Evolutionary conservation across 2,329 filamentous ascomycete genomes (phyloP).

Genomic region (Sphaerulina populicola): DNA sequence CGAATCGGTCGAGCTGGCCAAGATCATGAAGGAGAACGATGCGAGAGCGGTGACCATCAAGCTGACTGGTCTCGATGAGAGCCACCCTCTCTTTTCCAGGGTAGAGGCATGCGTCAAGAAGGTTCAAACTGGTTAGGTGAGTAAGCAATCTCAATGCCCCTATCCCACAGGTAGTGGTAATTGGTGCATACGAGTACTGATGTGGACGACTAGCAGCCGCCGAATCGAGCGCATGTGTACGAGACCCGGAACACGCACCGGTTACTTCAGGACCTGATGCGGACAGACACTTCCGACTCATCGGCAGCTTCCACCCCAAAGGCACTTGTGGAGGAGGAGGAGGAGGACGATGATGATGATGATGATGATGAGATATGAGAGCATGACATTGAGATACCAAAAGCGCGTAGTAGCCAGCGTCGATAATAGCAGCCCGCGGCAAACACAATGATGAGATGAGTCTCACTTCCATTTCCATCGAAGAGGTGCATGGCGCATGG

Average conservation of each 20-base stretch:
- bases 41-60: slow-evolving; percentile 68
- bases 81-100: slow-evolving; percentile 67
- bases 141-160: no score
- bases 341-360: no score
- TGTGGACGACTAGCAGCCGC: background rate
- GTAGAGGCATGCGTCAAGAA: slow-evolving; percentile 72
- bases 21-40: slow-evolving; percentile 67
- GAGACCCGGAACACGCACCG: background rate
- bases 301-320: no score
- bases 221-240: slow-evolving; percentile 2
- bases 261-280: no score
- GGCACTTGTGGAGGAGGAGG: no score
- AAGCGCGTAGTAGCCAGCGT: slow-evolving; percentile 3
- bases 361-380: slow-evolving; percentile 3
- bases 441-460: slow-evolving; percentile 4
- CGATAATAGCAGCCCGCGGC: slow-evolving; percentile 3
- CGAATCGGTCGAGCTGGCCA: slow-evolving; percentile 75
- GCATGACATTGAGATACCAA: slow-evolving; percentile 11
- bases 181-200: no score
- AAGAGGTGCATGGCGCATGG: background rate
- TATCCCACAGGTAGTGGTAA: no score
- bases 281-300: no score
- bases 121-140: slow-evolving; percentile 51
- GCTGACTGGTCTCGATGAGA: slow-evolving; percentile 70
- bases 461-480: background rate